phyloP scores from a whole-genome alignment of 2,329 filamentous ascomycete genomes.

The Parastagonospora avenae region DNA sequence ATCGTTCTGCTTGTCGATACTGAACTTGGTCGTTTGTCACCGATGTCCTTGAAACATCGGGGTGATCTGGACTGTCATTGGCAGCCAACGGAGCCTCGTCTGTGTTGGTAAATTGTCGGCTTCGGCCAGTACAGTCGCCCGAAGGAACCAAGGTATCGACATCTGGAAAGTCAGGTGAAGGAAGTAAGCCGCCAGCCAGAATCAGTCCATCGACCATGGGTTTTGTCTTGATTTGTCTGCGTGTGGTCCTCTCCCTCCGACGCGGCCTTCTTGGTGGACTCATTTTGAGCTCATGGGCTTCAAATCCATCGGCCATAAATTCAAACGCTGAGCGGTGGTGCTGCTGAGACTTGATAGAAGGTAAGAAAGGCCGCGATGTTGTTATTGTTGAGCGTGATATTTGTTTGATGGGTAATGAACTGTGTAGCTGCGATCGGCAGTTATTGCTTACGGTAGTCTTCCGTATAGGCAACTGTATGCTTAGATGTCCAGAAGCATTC shows the following conservation, averaged over 20 bases:
- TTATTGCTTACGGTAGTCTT: not conserved
- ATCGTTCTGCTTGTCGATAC: not conserved
- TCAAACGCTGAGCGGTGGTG: not conserved
- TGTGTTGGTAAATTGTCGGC: too few species aligned
- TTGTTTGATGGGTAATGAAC: not conserved
- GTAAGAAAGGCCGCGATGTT: not conserved
- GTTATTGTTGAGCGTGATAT: not conserved
- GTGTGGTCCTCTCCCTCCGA: not conserved
- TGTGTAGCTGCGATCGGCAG: not conserved
- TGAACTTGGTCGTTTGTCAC: not conserved
- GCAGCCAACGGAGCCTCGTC: too few species aligned
- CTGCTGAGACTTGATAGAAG: not conserved
- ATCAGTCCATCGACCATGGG: constrained; percentile 1
- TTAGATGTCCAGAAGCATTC: not conserved
- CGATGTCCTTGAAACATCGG: too few species aligned
- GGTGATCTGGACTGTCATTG: too few species aligned
- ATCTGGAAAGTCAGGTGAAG: constrained; percentile 1
- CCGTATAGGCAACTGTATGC: not conserved
- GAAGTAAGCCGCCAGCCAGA: constrained; percentile 9
- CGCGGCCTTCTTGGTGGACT: not conserved
- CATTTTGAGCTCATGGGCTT: constrained; percentile 10
- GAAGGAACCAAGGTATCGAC: too few species aligned
- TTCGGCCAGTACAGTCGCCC: too few species aligned
- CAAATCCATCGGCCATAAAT: constrained; percentile 16
- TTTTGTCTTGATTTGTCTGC: not conserved